A percentile compares a stretch with the other conserved stretches of the same genome.
Conservation (phyloP, 495 filamentous ascomycete species). For the Penicillium antarcticum region DNA sequence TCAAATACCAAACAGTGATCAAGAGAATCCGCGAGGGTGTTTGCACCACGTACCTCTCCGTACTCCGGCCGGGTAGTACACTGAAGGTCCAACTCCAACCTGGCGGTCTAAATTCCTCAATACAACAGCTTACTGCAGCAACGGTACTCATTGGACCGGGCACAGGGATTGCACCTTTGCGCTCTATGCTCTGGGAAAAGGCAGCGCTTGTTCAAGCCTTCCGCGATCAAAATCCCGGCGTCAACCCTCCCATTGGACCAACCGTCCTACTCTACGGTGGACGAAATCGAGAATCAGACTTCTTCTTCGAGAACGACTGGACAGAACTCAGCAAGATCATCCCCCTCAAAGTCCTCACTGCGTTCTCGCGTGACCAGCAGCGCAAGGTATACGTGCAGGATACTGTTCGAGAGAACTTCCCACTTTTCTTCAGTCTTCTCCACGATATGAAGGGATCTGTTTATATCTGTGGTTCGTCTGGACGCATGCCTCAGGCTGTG, state of each 20-base stretch:
- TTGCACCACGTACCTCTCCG: constrained; percentile 80
- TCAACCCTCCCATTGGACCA: constrained; percentile 28
- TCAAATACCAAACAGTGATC: constrained; percentile 87
- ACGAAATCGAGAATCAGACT: constrained; percentile 70
- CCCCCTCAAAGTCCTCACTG: constrained; percentile 60
- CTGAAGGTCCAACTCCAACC: constrained; percentile 57
- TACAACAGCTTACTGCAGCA: constrained; percentile 48
- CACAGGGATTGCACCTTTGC: constrained; percentile 87
- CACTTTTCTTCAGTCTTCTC: constrained; percentile 57
- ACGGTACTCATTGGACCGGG: constrained; percentile 82
- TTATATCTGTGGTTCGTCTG: constrained; percentile 80
- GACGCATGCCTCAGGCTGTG: constrained; percentile 86
- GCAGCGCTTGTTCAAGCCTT: constrained; percentile 38
- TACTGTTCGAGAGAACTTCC: constrained; percentile 60
- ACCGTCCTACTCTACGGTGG: constrained; percentile 73
- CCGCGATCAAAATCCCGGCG: constrained; percentile 29
- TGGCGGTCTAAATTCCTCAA: constrained; percentile 52
- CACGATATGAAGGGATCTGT: constrained; percentile 51
- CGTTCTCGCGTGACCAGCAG: constrained; percentile 77
- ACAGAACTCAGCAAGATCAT: constrained; percentile 28
- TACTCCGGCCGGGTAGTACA: constrained; percentile 53
- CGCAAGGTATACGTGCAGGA: constrained; percentile 91
- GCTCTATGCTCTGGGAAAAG: constrained; percentile 73
- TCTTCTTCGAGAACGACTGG: constrained; percentile 80
- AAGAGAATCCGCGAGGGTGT: constrained; percentile 82